phyloP scores from a whole-genome alignment of 2,329 filamentous ascomycete genomes.

The Aspergillus hortae region DNA sequence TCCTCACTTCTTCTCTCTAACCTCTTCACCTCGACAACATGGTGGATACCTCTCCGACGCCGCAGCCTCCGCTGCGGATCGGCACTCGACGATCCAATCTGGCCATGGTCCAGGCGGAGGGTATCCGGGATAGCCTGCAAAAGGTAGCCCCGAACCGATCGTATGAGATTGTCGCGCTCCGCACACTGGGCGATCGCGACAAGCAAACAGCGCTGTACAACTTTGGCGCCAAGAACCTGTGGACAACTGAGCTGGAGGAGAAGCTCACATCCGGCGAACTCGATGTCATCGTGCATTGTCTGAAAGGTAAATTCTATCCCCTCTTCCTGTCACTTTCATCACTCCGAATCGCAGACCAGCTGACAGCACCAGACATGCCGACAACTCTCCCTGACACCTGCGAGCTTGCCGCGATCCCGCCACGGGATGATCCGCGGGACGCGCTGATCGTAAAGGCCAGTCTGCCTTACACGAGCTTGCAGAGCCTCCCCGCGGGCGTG shows the following conservation, averaged over 20 bases:
- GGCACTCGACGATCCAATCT: slow-evolving; percentile 79
- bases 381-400: slow-evolving; percentile 73
- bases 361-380: slow-evolving; percentile 65
- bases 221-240: slow-evolving; percentile 50
- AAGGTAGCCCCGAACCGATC: slow-evolving; percentile 60
- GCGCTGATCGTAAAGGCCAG: slow-evolving; percentile 48
- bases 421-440: slow-evolving; percentile 71
- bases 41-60: too few species aligned
- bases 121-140: slow-evolving; percentile 63
- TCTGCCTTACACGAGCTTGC: slow-evolving; percentile 56
- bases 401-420: slow-evolving; percentile 67
- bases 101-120: slow-evolving; percentile 72
- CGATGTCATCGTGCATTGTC: slow-evolving; percentile 77
- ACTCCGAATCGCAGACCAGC: too few species aligned
- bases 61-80: too few species aligned
- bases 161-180: slow-evolving; percentile 72
- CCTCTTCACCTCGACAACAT: too few species aligned
- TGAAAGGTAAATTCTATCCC: slow-evolving; percentile 53
- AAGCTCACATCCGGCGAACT: slow-evolving; percentile 63
- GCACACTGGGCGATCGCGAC: slow-evolving; percentile 73
- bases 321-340: too few species aligned
- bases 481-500: slow-evolving; percentile 66
- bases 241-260: slow-evolving; percentile 85
- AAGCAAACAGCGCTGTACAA: slow-evolving; percentile 79
- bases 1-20: too few species aligned